These are phyloP conservation scores for Luvunga scandens DNA, from an alignment of 345 rosid species.

Conservation along the genomic window DNA sequence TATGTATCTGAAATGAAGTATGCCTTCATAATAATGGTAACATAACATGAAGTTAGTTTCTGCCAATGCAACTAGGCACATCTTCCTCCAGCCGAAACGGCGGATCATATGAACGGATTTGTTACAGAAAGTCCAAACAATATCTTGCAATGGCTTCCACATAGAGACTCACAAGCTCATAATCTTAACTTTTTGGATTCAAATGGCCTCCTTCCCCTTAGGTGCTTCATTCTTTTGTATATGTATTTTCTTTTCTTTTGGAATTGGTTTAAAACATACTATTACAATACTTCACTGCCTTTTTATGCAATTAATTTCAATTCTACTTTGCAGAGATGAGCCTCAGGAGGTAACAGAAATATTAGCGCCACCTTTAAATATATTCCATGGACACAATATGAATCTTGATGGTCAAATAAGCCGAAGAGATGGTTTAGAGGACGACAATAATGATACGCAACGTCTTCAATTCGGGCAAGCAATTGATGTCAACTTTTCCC, in stretches of 20 bases:
- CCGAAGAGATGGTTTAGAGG: slow-evolving; percentile 15
- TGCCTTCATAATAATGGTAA: neutral
- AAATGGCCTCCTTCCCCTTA: slow-evolving; percentile 31
- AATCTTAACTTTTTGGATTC: slow-evolving; percentile 29
- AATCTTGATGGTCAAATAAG: slow-evolving; percentile 13
- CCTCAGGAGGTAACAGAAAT: neutral
- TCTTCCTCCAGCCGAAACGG: slow-evolving; percentile 11
- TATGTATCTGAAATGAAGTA: neutral
- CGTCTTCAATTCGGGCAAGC: slow-evolving; percentile 20
- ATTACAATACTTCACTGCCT: neutral
- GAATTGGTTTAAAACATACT: neutral
- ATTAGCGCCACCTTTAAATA: neutral
- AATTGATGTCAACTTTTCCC: slow-evolving; percentile 19
- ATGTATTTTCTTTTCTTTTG: neutral
- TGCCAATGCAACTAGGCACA: slow-evolving; percentile 17
- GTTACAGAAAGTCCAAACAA: slow-evolving; percentile 17
- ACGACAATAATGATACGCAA: neutral
- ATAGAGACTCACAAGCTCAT: slow-evolving; percentile 30
- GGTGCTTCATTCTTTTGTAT: slow-evolving; percentile 16
- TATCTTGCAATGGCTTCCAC: slow-evolving; percentile 30
- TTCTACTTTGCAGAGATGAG: slow-evolving; percentile 10
- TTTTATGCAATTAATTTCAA: neutral
- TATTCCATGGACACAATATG: slow-evolving; percentile 13
- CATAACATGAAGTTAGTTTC: neutral
- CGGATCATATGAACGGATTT: slow-evolving; percentile 9